These are phyloP conservation scores for Coniochaeta hoffmannii DNA, from an alignment of 2,329 filamentous ascomycete genomes.

Conservation along the genomic window DNA sequence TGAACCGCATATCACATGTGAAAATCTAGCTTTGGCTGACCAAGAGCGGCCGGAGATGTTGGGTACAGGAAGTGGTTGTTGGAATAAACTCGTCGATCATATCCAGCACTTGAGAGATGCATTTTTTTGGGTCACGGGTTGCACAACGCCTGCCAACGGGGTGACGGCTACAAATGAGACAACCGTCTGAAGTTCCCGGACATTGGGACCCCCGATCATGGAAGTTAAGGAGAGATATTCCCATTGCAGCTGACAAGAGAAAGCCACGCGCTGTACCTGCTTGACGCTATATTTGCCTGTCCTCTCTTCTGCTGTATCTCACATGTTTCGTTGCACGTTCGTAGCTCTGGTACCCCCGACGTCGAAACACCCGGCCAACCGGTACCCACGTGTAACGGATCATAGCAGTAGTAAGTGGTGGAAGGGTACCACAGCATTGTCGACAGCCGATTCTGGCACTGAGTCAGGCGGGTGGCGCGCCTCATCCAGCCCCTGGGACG, in stretches of 20 bases:
- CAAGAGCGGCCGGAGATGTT: neutral
- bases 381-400: neutral
- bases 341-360: neutral
- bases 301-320: neutral
- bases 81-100: neutral
- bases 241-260: too few relatives aligned
- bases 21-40: neutral
- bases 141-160: neutral
- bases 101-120: neutral
- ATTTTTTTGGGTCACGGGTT: neutral
- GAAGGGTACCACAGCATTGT: neutral
- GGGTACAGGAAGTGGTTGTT: neutral
- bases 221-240: too few relatives aligned
- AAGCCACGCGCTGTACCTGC: too few relatives aligned
- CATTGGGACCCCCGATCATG: too few relatives aligned
- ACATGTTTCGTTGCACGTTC: neutral
- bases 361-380: neutral
- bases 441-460: neutral
- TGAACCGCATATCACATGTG: too few relatives aligned
- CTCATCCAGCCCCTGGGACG: neutral
- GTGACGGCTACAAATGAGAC: too few relatives aligned
- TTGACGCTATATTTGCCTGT: neutral
- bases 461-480: neutral
- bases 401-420: neutral
- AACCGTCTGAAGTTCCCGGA: too few relatives aligned